A percentile compares a stretch with the other conserved stretches of the same genome.
phyloP scores from a whole-genome alignment of 768 basidiomycete genomes.

The Boletus vermiculosoides region DNA sequence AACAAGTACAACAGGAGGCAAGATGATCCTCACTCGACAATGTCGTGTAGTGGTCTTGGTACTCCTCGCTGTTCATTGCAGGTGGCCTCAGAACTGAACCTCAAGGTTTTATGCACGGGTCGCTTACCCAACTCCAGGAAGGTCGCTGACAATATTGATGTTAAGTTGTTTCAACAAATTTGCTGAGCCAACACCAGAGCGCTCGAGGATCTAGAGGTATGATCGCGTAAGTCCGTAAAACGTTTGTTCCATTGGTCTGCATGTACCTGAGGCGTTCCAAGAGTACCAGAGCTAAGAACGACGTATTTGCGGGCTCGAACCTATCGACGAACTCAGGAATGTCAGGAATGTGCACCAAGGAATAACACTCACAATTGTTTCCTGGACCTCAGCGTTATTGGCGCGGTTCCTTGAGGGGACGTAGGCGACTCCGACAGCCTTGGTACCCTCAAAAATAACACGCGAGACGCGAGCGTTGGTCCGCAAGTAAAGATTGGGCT shows the following conservation, averaged over 20 bases:
- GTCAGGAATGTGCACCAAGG: neutral
- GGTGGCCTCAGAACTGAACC: slow-evolving; percentile 1
- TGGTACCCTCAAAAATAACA: slow-evolving; percentile 70
- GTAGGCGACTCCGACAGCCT: slow-evolving; percentile 70
- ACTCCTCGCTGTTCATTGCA: slow-evolving; percentile 50
- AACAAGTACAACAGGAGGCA: neutral
- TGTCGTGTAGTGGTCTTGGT: slow-evolving; percentile 75
- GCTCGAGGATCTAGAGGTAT: slow-evolving; percentile 55
- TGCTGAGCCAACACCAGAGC: slow-evolving; percentile 63
- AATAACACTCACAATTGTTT: slow-evolving; percentile 48
- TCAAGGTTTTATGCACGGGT: neutral
- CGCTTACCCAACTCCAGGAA: slow-evolving; percentile 66
- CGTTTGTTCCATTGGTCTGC: neutral
- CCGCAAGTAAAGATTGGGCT: slow-evolving; percentile 64
- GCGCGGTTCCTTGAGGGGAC: slow-evolving; percentile 62
- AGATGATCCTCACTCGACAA: slow-evolving; percentile 46
- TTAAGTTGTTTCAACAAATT: slow-evolving; percentile 53
- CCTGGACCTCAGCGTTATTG: slow-evolving; percentile 48
- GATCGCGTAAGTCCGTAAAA: neutral
- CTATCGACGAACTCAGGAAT: slow-evolving; percentile 10
- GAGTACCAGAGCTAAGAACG: slow-evolving; percentile 62
- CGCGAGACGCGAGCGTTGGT: slow-evolving; percentile 65
- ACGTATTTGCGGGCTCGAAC: slow-evolving; percentile 64
- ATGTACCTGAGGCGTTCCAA: slow-evolving; percentile 58
- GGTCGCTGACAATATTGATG: slow-evolving; percentile 63